phyloP scores from a whole-genome alignment of 306 rosid species.

The Lathyrus aphaca region DNA sequence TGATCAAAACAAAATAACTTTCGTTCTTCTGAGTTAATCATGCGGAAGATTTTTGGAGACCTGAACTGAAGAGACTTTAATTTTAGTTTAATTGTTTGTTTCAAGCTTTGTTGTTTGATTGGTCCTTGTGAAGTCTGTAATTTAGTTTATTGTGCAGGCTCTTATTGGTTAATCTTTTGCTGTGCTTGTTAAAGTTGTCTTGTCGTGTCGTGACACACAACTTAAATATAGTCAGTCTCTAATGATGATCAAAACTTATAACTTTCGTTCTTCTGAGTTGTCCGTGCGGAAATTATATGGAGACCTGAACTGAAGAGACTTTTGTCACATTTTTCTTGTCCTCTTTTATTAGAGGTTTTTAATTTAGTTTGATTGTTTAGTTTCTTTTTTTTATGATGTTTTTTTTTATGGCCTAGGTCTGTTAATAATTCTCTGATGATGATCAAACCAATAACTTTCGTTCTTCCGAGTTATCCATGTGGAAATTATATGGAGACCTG shows the following conservation, averaged over 20 bases:
- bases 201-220: too few relatives aligned
- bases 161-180: too few relatives aligned
- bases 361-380: too few relatives aligned
- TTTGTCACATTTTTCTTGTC: background rate
- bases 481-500: constrained; percentile 35
- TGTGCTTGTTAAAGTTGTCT: too few relatives aligned
- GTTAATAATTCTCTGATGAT: constrained; percentile 41
- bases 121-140: too few relatives aligned
- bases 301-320: constrained; percentile 64
- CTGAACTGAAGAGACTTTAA: constrained; percentile 61
- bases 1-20: constrained; percentile 47
- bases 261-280: constrained; percentile 53
- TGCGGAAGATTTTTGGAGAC: constrained; percentile 61
- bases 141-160: too few relatives aligned
- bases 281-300: constrained; percentile 50
- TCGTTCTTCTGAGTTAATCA: constrained; percentile 59
- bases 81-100: background rate
- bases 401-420: too few relatives aligned
- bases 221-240: too few relatives aligned
- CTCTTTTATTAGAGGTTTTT: too few relatives aligned
- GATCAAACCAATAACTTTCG: constrained; percentile 46
- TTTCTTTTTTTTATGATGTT: too few relatives aligned
- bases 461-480: constrained; percentile 48
- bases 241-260: constrained; percentile 40
- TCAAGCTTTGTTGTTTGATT: background rate